These are phyloP conservation scores for Pisolithus tinctorius DNA, from an alignment of 768 basidiomycete genomes.

Conservation along the genomic window DNA sequence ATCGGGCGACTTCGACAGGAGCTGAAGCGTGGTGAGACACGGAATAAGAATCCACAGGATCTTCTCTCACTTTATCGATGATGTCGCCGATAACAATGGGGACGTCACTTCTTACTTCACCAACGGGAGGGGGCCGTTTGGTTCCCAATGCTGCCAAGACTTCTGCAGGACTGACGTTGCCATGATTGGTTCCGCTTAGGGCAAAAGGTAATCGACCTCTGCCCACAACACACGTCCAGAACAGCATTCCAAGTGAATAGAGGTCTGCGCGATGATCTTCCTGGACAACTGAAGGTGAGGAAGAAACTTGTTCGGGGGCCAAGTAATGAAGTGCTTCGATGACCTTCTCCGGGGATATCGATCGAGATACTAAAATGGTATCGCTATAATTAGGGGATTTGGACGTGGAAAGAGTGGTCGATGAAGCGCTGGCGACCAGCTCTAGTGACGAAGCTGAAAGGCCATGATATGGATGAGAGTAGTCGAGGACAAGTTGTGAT, in stretches of 20 bases:
- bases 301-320: conserved; percentile 71
- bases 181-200: background rate
- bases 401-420: background rate
- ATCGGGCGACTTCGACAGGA: conserved; percentile 65
- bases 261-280: conserved; percentile 73
- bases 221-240: conserved; percentile 72
- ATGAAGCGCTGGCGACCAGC: background rate
- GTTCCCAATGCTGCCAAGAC: conserved; percentile 66
- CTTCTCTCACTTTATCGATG: conserved; percentile 49
- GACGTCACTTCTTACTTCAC: conserved; percentile 66
- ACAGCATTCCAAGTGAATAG: conserved; percentile 66
- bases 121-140: conserved; percentile 67
- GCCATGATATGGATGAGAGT: background rate
- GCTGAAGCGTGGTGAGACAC: conserved; percentile 26
- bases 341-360: conserved; percentile 54
- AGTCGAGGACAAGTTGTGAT: conserved; percentile 51
- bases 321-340: conserved; percentile 73
- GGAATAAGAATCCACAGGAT: background rate
- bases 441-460: background rate
- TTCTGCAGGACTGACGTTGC: conserved; percentile 39
- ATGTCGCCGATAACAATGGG: conserved; percentile 66
- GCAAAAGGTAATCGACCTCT: conserved; percentile 35
- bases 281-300: conserved; percentile 55
- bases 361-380: background rate
- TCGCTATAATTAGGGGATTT: background rate